phyloP scores from a whole-genome alignment of 805 yeast species.

The Starmerella davenportii region DNA sequence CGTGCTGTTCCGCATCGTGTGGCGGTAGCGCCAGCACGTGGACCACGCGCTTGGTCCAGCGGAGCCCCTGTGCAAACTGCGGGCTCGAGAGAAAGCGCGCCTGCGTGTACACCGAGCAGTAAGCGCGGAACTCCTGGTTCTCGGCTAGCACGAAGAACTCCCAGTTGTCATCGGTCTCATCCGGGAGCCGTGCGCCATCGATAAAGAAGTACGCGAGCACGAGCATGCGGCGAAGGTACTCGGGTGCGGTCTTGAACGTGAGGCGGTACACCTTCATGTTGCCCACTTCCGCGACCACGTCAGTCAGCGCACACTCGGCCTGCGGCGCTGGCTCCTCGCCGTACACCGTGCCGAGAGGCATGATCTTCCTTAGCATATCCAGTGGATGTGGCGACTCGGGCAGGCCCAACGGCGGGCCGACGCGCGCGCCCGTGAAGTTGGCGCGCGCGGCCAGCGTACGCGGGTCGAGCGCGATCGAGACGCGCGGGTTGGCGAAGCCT shows the following conservation, averaged over 20 bases:
- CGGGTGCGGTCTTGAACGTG: not conserved
- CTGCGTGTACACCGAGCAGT: constrained; percentile 65
- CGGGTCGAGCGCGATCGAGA: constrained; percentile 52
- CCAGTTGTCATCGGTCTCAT: constrained; percentile 61
- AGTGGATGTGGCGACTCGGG: constrained; percentile 45
- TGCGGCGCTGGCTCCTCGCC: constrained; percentile 58
- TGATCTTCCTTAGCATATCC: constrained; percentile 33
- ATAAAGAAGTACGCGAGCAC: constrained; percentile 50
- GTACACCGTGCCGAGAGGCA: constrained; percentile 41
- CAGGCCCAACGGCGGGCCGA: constrained; percentile 11
- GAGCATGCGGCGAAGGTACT: constrained; percentile 42
- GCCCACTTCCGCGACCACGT: not conserved
- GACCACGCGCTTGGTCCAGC: constrained; percentile 53
- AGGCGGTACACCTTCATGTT: constrained; percentile 34
- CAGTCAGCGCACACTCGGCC: constrained; percentile 18
- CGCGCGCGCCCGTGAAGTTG: not conserved
- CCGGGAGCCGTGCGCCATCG: constrained; percentile 87
- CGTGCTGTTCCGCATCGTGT: constrained; percentile 57
- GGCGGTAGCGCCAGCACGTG: constrained; percentile 79
- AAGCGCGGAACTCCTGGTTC: constrained; percentile 46
- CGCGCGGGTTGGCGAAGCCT: constrained; percentile 57
- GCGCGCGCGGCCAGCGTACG: constrained; percentile 50
- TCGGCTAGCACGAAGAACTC: constrained; percentile 43
- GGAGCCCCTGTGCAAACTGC: constrained; percentile 22
- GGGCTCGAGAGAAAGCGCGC: constrained; percentile 49